Conservation (phyloP, 2,329 filamentous ascomycete species). For the Paracoccidioides lutzii region DNA sequence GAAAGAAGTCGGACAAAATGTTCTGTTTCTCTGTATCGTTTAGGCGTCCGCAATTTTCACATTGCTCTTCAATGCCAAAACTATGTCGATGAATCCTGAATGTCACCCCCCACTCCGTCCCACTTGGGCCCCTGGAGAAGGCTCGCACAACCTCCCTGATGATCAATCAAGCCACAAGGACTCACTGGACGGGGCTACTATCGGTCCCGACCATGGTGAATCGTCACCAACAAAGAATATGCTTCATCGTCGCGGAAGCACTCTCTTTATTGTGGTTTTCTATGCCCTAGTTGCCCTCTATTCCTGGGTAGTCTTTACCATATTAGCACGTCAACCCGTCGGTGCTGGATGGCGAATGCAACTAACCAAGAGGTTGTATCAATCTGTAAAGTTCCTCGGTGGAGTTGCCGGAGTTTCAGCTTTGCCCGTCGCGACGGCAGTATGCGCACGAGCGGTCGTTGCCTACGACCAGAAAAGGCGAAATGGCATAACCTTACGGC, state of each 20-base stretch:
- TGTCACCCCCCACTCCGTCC: neutral
- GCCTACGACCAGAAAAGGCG: neutral
- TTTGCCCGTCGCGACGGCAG: neutral
- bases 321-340: neutral
- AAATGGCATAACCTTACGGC: neutral
- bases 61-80: neutral
- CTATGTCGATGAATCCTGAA: neutral
- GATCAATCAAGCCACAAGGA: neutral
- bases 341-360: no score
- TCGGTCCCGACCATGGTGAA: neutral
- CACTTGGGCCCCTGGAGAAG: neutral
- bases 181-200: neutral
- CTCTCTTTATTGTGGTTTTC: neutral
- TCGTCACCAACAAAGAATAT: neutral
- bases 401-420: neutral
- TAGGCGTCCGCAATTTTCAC: neutral
- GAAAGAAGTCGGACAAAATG: neutral
- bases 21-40: neutral
- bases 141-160: neutral
- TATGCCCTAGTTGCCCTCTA: neutral
- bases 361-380: neutral
- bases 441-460: neutral
- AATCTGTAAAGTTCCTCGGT: neutral
- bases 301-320: neutral
- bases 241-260: neutral